Conservation (phyloP, 805 yeast genomes). For the Kuraishia borneana region DNA sequence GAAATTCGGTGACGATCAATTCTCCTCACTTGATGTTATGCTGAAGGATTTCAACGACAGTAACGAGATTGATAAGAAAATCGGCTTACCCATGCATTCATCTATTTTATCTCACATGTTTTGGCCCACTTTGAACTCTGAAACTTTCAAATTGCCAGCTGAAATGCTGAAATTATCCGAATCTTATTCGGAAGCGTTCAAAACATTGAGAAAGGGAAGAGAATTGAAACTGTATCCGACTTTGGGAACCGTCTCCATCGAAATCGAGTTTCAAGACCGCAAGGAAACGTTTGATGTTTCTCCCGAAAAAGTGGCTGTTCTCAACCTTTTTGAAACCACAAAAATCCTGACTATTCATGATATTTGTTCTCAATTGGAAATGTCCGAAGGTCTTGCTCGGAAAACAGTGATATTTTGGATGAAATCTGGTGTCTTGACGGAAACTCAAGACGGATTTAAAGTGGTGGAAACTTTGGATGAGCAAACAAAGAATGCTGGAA, state of each 20-base stretch:
- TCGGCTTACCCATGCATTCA: constrained; percentile 32
- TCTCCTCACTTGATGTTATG: constrained; percentile 76
- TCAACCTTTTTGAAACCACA: constrained; percentile 14
- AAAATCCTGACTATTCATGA: constrained; percentile 16
- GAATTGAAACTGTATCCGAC: constrained; percentile 43
- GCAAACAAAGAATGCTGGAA: constrained; percentile 1
- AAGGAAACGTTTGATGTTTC: constrained; percentile 33
- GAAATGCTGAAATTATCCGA: constrained; percentile 28
- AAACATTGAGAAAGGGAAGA: constrained; percentile 42
- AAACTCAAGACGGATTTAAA: constrained; percentile 24
- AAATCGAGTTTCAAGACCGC: constrained; percentile 40
- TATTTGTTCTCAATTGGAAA: constrained; percentile 25
- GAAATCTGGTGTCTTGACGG: constrained; percentile 37
- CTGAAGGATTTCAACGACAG: constrained; percentile 58
- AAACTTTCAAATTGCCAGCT: constrained; percentile 37
- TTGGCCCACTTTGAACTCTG: constrained; percentile 58
- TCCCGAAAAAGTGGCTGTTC: constrained; percentile 61
- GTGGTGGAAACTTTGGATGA: constrained; percentile 26
- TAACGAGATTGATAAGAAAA: constrained; percentile 26
- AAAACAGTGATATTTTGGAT: constrained; percentile 53
- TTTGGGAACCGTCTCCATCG: constrained; percentile 52
- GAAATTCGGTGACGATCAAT: constrained; percentile 56
- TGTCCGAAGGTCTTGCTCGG: constrained; percentile 28
- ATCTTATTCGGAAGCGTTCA: constrained; percentile 30
- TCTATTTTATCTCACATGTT: constrained; percentile 64